These are phyloP conservation scores for Inosperma sp. DNA, from an alignment of 768 basidiomycete genomes.

Conservation along the genomic window DNA sequence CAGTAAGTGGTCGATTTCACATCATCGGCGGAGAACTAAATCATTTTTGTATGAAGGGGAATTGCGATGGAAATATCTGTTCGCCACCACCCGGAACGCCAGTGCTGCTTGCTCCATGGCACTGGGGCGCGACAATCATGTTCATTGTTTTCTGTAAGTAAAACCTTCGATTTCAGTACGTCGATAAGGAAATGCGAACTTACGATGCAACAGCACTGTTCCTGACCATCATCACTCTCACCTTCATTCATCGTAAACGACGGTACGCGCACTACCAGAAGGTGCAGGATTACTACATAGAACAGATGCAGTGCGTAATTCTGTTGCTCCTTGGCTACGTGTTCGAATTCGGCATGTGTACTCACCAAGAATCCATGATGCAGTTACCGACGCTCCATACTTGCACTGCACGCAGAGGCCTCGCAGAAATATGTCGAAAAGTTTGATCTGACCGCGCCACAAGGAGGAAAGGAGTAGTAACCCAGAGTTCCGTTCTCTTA, in stretches of 20 bases:
- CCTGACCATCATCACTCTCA: constrained; percentile 34
- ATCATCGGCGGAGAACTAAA: neutral
- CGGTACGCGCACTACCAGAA: constrained; percentile 36
- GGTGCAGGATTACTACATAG: constrained; percentile 45
- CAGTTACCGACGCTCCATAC: constrained; percentile 34
- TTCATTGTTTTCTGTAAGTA: constrained; percentile 38
- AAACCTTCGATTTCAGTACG: neutral
- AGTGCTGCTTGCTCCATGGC: constrained; percentile 32
- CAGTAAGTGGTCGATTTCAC: constrained; percentile 28
- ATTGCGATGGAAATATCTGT: constrained; percentile 11
- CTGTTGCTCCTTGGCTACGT: neutral
- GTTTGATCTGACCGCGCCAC: too few relatives aligned
- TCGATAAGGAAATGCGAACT: neutral
- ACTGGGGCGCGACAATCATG: constrained; percentile 36
- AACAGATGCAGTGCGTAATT: constrained; percentile 38
- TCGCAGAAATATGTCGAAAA: constrained; percentile 15
- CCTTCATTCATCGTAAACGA: constrained; percentile 39
- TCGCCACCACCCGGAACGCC: constrained; percentile 5
- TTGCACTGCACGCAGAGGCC: constrained; percentile 32
- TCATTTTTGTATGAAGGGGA: neutral
- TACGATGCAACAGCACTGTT: constrained; percentile 30
- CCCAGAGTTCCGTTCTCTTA: too few relatives aligned
- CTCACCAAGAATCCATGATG: neutral
- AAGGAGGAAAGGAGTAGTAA: too few relatives aligned
- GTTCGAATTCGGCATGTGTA: too few relatives aligned